Base-by-base conservation (phyloP, 345 rosid genomes). In the Bruguiera gymnorhiza region DNA sequence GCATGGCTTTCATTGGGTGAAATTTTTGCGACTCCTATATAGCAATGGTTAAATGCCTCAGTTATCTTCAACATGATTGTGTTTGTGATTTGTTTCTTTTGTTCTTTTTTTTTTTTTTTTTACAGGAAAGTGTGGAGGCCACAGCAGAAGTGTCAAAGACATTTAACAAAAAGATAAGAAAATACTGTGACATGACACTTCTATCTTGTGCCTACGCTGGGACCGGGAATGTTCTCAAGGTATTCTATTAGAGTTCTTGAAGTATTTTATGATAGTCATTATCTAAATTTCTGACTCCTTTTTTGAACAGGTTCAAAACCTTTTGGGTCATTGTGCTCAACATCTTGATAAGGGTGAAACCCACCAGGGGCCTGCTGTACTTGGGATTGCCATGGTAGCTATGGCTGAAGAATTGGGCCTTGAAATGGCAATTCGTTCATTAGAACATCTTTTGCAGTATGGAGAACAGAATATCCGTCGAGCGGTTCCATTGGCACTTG, bases 201-300 rank as follows among this genome's bases (percentile, higher is more conserved):
- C 87, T 92, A 56, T 92, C 99, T 24, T 96, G 99, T 90, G 98
- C 99, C 29, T 90, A 89, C 82, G 96, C 96, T 48, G 99, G 97
- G 68, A 92, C 99, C 10, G 99, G 97, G 73, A 90, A 92, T 82
- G 97, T 92, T 82, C 90, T 96, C 16, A 96, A 92, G 98, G 99
- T 95, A 80, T 66, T 67, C 34, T 61, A 58, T 69, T 56, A 64
- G 59, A 43, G 3, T 13, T 43, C 50, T 43, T 43, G 19, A 43
- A 36, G 39, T 6, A 36, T 36, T 27, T 27, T 27, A 27, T 36
- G 39, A 6, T 6, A 36, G 8, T 36, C 39, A 36, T 36, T 36
- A 6, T 36, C 8, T 21, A 24, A 15, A 15, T 39, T 16, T 1
- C 10, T 64, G 7, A 6, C 16, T 56, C 36, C 37, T 23, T 65